Base-by-base conservation (phyloP, 768 basidiomycete genomes). In the Tubosaeta brunneosetosa region DNA sequence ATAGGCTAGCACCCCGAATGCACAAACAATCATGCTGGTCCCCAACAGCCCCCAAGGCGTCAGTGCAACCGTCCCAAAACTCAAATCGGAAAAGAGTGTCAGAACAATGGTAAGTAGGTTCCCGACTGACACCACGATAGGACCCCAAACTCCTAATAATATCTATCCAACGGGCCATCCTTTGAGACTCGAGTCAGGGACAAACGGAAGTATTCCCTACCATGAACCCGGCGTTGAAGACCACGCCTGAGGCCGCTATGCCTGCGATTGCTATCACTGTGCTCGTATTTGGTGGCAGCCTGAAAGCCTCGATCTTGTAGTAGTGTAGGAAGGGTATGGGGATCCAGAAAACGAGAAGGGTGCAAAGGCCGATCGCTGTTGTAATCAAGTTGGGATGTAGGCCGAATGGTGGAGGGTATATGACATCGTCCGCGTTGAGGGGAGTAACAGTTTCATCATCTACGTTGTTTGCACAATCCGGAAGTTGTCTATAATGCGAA, bases 31-130 rank as follows among this genome's bases (percentile, higher is more conserved):
- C 61, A 85, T 78, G 17, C 80, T 79, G 47, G 86, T 87, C 8
- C 94, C 94, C 11, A 85, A 42, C 17, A 94, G 55, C 50, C 90
- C 89, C 78, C 85, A 86, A 3, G 79, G 25, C 0, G 86, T 91
- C 52, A 93, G 65, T 1, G 78, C 74, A 34, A 82, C 77, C 47
- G 77, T 76, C 19, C 90, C 84, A 55, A 93, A 86, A 16, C 85
- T 57, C 8, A 86, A 75, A 69, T 97, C 94, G 38, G 87, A 82
- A 14, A 91, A 61, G 44, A 93, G 81, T 13, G 93, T 89, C 45
- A 97, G 77, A 34, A 95, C 90, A 58, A 95, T 94, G 6, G 94
- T 94, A n/a, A 95, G 77, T n/a, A 98, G 78, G 68, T 82, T 92
- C 42, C 92, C 93, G 31, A 97, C 93, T 2, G 90, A 91, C 9